Percentiles rank a stretch among this genome's conserved stretches.
These are phyloP conservation scores for Capsicum chinense DNA, from an alignment of 257 asterid species.

Conservation along the genomic window DNA sequence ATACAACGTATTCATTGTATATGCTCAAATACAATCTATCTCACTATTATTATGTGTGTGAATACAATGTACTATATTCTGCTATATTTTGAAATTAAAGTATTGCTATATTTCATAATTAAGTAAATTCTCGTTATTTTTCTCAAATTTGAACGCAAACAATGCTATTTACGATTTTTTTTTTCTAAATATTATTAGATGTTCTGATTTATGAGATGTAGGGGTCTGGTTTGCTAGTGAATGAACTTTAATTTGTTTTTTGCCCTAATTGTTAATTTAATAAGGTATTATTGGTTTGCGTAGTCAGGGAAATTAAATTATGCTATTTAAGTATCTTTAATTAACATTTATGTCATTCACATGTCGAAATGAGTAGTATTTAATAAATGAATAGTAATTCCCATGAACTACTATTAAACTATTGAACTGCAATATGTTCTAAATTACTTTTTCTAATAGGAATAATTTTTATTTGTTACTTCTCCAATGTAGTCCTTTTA, in stretches of 20 bases:
- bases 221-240: constrained; percentile 2
- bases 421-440: neutral
- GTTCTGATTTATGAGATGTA: neutral
- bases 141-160: too few species aligned
- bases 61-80: too few species aligned
- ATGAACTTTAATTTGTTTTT: constrained; percentile 1
- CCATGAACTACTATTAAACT: neutral
- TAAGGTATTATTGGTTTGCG: constrained; percentile 7
- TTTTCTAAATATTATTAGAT: neutral
- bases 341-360: neutral
- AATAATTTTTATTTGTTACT: too few species aligned
- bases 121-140: too few species aligned
- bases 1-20: too few species aligned
- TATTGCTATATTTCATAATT: too few species aligned
- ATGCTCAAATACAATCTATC: too few species aligned
- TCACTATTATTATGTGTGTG: too few species aligned
- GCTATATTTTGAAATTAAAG: too few species aligned
- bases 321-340: constrained; percentile 21
- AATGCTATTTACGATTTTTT: too few species aligned
- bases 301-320: neutral
- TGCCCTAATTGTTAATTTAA: neutral
- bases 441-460: too few species aligned
- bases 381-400: neutral
- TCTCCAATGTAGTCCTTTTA: too few species aligned
- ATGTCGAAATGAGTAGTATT: constrained; percentile 2